Evolutionary conservation across 768 basidiomycete genomes (phyloP).

Genomic region (Pisolithus orientalis): DNA sequence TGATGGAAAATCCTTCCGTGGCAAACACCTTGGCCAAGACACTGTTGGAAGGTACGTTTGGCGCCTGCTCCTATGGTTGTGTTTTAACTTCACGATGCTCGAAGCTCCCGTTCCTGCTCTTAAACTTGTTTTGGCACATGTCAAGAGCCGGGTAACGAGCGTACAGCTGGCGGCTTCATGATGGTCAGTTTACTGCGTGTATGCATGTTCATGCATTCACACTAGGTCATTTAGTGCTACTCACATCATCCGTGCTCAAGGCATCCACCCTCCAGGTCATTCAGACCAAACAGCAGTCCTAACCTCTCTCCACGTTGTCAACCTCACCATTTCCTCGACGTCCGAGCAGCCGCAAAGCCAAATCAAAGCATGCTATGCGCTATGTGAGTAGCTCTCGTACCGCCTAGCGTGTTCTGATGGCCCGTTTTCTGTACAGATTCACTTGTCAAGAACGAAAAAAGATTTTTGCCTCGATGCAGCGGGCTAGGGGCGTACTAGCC

Average conservation of each 20-base stretch:
- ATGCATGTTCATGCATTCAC: neutral
- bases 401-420: neutral
- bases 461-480: constrained; percentile 61
- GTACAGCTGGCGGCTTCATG: constrained; percentile 67
- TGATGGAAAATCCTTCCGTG: constrained; percentile 53
- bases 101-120: constrained; percentile 21
- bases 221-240: constrained; percentile 40
- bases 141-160: constrained; percentile 52
- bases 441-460: constrained; percentile 64
- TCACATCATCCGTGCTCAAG: constrained; percentile 51
- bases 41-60: constrained; percentile 33
- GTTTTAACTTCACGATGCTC: constrained; percentile 1
- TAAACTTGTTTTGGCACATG: constrained; percentile 40
- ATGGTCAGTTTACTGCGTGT: constrained; percentile 39
- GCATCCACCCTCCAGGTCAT: constrained; percentile 21
- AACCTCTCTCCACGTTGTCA: constrained; percentile 66
- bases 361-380: constrained; percentile 67
- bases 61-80: constrained; percentile 15
- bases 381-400: constrained; percentile 44
- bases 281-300: constrained; percentile 44
- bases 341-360: constrained; percentile 37
- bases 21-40: constrained; percentile 44
- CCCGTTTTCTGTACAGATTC: constrained; percentile 35
- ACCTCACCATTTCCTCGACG: constrained; percentile 46
- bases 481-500: constrained; percentile 58